These are phyloP conservation scores for Coemansia sp. DNA, from an alignment of 192 early-diverging fungal genomes.

Conservation along the genomic window DNA sequence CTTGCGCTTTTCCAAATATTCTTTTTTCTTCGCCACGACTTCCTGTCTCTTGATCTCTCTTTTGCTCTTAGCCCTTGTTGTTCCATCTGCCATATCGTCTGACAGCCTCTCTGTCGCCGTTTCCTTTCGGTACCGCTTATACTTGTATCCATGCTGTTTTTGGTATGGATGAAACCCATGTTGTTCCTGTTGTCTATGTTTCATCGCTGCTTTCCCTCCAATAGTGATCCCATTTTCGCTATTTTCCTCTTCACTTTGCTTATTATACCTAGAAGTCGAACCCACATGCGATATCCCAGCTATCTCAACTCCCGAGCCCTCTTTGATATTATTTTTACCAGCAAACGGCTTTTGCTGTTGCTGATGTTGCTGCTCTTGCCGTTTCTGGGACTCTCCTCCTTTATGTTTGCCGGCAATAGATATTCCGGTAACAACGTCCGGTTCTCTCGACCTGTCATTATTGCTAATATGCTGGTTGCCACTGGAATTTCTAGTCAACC, in stretches of 20 bases:
- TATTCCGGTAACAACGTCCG: background rate
- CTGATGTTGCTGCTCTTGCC: background rate
- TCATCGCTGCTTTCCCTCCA: slow-evolving; percentile 1
- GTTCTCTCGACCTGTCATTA: background rate
- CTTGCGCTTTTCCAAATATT: slow-evolving; percentile 4
- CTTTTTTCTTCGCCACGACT: background rate
- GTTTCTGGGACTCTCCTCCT: background rate
- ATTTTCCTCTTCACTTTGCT: background rate
- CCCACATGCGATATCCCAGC: background rate
- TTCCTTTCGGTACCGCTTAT: background rate
- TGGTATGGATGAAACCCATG: background rate
- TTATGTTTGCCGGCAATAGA: slow-evolving; percentile 7
- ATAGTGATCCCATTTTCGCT: background rate
- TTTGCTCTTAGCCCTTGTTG: background rate
- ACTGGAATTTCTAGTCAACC: background rate
- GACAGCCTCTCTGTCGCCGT: background rate
- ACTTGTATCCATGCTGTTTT: background rate
- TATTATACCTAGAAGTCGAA: background rate
- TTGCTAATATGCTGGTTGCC: background rate
- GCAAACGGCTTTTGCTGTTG: background rate
- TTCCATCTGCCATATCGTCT: background rate
- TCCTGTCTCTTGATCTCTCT: background rate
- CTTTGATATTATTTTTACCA: background rate
- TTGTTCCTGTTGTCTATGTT: background rate
- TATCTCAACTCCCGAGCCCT: background rate